Conservation (phyloP, 2,329 filamentous ascomycete species). For the Colletotrichum costaricense region DNA sequence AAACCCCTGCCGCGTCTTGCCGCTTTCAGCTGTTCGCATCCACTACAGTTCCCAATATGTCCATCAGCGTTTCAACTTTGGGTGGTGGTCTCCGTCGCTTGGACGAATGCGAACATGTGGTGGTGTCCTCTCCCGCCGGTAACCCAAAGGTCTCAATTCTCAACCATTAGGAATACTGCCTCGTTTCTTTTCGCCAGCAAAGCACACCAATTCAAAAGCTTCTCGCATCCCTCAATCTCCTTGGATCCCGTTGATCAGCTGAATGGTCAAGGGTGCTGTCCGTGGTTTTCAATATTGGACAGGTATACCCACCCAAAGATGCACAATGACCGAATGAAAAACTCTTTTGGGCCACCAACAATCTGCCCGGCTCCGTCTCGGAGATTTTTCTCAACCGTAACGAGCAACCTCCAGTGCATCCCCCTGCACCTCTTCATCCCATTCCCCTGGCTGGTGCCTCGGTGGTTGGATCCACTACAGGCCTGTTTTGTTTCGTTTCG, state of each 20-base stretch:
- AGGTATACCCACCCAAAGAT: constrained; percentile 2
- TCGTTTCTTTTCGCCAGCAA: neutral
- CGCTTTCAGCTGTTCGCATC: constrained; percentile 18
- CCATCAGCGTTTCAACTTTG: constrained; percentile 27
- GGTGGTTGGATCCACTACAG: constrained; percentile 18
- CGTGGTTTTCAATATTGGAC: neutral
- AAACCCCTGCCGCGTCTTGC: constrained; percentile 25
- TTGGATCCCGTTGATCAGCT: neutral
- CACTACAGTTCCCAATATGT: constrained; percentile 28
- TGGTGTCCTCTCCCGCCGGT: neutral
- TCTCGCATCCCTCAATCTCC: too few species aligned
- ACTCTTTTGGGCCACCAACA: constrained; percentile 24
- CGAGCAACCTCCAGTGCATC: neutral
- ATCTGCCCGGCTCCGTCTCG: constrained; percentile 27
- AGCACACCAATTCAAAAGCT: neutral
- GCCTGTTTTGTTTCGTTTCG: constrained; percentile 32
- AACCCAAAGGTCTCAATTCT: neutral
- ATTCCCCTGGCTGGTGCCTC: constrained; percentile 16
- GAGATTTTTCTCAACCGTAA: constrained; percentile 33
- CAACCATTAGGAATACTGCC: neutral
- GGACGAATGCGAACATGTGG: constrained; percentile 14
- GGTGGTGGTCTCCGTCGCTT: constrained; percentile 6
- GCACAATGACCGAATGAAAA: constrained; percentile 26
- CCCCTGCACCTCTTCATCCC: constrained; percentile 30
- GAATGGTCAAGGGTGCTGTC: neutral